Percentiles rank a stretch among this genome's conserved stretches.
phyloP scores from a whole-genome alignment of 2,329 filamentous ascomycete species.

The Elsinoe fawcettii region DNA sequence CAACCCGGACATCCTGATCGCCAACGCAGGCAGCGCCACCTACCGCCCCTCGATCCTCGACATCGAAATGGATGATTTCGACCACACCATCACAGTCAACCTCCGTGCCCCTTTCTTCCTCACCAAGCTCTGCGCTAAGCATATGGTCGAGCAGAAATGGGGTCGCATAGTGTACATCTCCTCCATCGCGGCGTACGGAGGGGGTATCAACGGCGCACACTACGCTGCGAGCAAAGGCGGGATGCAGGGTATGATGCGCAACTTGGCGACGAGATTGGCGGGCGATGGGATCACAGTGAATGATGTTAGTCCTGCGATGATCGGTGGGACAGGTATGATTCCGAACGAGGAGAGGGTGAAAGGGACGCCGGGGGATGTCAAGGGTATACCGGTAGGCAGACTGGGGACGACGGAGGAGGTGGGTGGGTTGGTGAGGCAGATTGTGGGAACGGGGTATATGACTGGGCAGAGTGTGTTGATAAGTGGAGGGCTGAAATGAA shows the following conservation, averaged over 20 bases:
- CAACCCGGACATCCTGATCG: conserved; percentile 55
- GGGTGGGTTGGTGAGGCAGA: conserved; percentile 42
- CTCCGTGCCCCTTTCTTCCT: conserved; percentile 31
- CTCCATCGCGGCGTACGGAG: conserved; percentile 34
- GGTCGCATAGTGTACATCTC: conserved; percentile 34
- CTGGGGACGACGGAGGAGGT: conserved; percentile 41
- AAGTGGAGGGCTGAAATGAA: conserved; percentile 17
- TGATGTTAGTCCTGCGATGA: conserved; percentile 42
- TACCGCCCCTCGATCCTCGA: conserved; percentile 24
- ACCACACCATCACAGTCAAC: conserved; percentile 33
- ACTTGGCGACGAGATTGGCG: conserved; percentile 37
- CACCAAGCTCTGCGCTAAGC: conserved; percentile 33
- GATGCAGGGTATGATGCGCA: conserved; percentile 41
- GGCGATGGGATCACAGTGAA: conserved; percentile 42
- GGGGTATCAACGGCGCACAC: conserved; percentile 36
- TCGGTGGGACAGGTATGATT: conserved; percentile 41
- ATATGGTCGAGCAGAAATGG: conserved; percentile 32
- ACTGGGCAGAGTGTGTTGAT: conserved; percentile 23
- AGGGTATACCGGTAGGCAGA: conserved; percentile 38
- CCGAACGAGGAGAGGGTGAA: conserved; percentile 31
- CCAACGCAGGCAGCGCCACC: conserved; percentile 44
- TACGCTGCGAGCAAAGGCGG: conserved; percentile 38
- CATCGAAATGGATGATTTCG: conserved; percentile 31
- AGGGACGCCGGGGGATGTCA: conserved; percentile 24
- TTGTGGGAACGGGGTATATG: conserved; percentile 40